Percentiles rank a stretch among this genome's conserved stretches.
phyloP scores from a whole-genome alignment of 352 stramenopile species.

The Pythium aquatile region DNA sequence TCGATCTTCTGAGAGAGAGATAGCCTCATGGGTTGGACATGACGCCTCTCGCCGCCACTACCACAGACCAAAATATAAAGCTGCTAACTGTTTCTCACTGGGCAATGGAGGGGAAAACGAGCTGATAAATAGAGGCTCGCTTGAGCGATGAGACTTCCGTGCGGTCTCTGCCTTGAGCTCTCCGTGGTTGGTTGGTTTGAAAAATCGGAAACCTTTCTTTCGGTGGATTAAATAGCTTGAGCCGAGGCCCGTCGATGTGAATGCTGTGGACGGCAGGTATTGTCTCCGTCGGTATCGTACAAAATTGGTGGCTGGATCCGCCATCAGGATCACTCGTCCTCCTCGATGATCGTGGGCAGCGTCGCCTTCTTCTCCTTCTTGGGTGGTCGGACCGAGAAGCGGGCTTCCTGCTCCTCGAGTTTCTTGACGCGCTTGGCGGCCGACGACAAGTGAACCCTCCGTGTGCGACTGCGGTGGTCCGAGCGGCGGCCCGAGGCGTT shows the following conservation, averaged over 20 bases:
- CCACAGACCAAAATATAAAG: constrained; percentile 5
- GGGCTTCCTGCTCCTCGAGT: constrained; percentile 77
- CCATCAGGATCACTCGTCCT: background rate
- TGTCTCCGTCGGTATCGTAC: constrained; percentile 6
- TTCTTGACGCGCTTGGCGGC: constrained; percentile 82
- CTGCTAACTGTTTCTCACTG: background rate
- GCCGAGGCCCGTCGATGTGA: background rate
- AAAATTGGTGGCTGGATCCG: background rate
- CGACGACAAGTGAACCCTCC: constrained; percentile 74
- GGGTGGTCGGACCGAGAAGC: constrained; percentile 42
- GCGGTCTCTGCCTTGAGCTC: background rate
- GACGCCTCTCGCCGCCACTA: constrained; percentile 1
- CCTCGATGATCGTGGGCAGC: constrained; percentile 43
- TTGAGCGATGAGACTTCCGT: constrained; percentile 1
- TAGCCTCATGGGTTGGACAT: constrained; percentile 1
- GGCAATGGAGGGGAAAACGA: background rate
- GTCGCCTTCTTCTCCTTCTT: constrained; percentile 36
- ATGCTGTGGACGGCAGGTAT: background rate
- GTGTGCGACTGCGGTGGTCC: constrained; percentile 46
- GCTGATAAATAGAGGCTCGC: background rate
- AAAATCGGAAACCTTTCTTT: constrained; percentile 5
- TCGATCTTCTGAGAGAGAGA: background rate
- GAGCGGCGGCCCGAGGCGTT: constrained; percentile 40
- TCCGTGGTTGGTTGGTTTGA: background rate
- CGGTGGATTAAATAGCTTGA: constrained; percentile 15